Base-by-base conservation (phyloP, 305 asterid genomes). In the Fraxinus albicans region DNA sequence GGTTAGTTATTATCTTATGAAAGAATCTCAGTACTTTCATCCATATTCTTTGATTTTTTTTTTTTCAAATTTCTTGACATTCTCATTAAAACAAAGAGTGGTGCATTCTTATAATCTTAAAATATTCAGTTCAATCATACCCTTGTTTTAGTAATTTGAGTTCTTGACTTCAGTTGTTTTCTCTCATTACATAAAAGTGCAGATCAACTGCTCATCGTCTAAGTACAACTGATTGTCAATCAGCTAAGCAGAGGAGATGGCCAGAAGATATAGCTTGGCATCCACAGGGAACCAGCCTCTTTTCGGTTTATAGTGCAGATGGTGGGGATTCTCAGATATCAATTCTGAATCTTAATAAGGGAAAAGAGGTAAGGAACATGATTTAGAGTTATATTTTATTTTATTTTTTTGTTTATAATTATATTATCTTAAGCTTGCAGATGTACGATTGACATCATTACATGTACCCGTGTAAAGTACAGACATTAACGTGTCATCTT, bases 211-310 rank as follows among this genome's bases (percentile, higher is more conserved):
- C 95, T 85, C 86, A 72, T 84, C 91, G 89, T 78, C 81, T 93
- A 80, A 93, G 94, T 85, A 81, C 92, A 78, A 88, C 93, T 60
- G 94, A 91, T 78, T 95, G 98, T 89, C 87, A 80, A 82, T 93
- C 98, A 12, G 90, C 82, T 79, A 92, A 95, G 31, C 77, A 73
- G 65, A 89, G 97, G 90, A 93, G 96, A 87, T 95, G 99, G 99
- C 96, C 99, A 27, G 98, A 97, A 90, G 99, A 95, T 84, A 85
- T 97, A 77, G 98, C 97, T 84, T 97, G 99, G 99, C 96, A 95
- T 91, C 98, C 98, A 8, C 87, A 87, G 77, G 99, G 98, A 70
- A 84, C 88, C 83, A 89, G 89, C 83, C 84, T 97, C 31, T 89
- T 97, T 86, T 90, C 96, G 9, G 99, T 91, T 84, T 97, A 95